Evolutionary conservation across 352 stramenopile genomes (phyloP), one percentile per base, ranked within the genome.

Genomic region (Pythium utonaiense): DNA sequence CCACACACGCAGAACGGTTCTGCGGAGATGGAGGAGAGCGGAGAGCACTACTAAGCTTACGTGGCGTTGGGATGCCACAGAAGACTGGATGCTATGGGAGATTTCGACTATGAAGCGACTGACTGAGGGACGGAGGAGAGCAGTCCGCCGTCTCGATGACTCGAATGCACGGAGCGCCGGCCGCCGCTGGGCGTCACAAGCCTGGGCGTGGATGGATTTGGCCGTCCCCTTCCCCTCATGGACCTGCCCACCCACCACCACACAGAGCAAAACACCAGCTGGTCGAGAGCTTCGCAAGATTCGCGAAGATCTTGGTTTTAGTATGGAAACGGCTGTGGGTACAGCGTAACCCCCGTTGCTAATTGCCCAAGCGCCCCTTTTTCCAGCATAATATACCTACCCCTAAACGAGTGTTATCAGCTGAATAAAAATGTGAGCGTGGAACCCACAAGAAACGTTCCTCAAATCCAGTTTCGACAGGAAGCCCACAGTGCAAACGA

Each of bases 371-470:
- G 27, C 47, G 55, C 12, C 55, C 55, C 55, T 62, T 62, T 38
- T 62, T 45, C 55, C 42, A 34, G 8, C 30, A 49, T 19, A 54
- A 34, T 7, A 5, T 14, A 45, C 21, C 33, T 53, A 17, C 0
- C 55, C 55, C 55, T 62, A 62, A 25, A 48, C 45, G 44, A 48
- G 55, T 50, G 55, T 55, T 55, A 62, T 62, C 55, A 62, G 55
- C 47, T 27, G 55, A 62, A 62, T 31, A 38, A 45, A 50, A 36
- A 41, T 27, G 42, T 40, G 4, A 40, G 16, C 22, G 9, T 28
- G 55, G 44, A 62, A 55, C 44, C n/a, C 13, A 33, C 31, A 38
- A 22, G 55, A 55, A 62, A 62, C 55, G 55, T 62, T 62, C 55
- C 33, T 21, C 19, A 61, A 36, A 61, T 62, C 55, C 55, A 44